Base-by-base conservation (phyloP, 2,329 filamentous ascomycete species). In the Oidium heveae region DNA sequence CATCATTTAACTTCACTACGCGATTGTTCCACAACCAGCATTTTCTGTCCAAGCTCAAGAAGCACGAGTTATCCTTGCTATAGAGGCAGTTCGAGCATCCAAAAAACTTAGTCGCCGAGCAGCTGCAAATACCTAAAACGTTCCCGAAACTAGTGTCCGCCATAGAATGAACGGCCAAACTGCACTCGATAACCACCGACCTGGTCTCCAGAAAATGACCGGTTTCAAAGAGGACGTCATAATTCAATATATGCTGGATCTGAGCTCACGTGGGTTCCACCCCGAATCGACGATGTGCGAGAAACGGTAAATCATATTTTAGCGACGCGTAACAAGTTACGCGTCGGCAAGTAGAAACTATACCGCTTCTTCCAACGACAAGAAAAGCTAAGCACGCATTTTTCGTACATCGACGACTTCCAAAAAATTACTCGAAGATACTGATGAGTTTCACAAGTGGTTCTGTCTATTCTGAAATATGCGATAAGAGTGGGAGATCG, bases 341-440 rank as follows among this genome's bases (percentile, higher is more conserved):
- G 41, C 43, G 54, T 59, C 22, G 41, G 55, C 18, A 59, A 55
- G 52, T 32, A 20, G 28, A 58, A 34, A 54, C 49, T 46, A 0
- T 24, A 56, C 54, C 37, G 55, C 46, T 59, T 59, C 33, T 36
- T 59, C 54, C 34, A 57, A 51, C 34, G 55, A 37, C 52, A 43
- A 44, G 55, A 34, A 58, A 47, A 47, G n/a, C 41, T 59, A 33
- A 54, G 55, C 49, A 57, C 54, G 33, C 44, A 34, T 55, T 59
- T 58, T 54, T 56, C 56, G 56, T 41, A 52, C 18, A 54, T 54
- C 47, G 56, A 59, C 32, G 53, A 60, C 39, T 60, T 56, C 54
- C 51, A 59, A 57, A 56, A 56, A 55, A 55, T 46, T 58, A 51
- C 58, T 24, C 54, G 55, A 61, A 59, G 58, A n/a, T n/a, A n/a